Percentiles rank a stretch among this genome's conserved stretches.
Conservation (phyloP, 768 basidiomycete genomes). For the Collybiopsis luxurians region DNA sequence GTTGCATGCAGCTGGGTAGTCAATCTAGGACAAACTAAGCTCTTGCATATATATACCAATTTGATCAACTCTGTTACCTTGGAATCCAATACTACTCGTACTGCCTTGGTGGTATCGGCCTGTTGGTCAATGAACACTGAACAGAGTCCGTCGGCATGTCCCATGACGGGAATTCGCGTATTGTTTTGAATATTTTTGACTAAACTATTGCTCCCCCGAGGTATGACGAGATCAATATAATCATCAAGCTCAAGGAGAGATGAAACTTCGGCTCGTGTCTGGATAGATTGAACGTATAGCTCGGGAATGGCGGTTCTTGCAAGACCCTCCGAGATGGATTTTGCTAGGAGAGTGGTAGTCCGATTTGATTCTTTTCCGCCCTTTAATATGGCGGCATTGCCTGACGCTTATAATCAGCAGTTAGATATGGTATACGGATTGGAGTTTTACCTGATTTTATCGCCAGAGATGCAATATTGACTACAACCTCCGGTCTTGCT, state of each 20-base stretch:
- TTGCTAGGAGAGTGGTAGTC: conserved; percentile 74
- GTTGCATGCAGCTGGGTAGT: conserved; percentile 97
- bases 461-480: conserved; percentile 94
- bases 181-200: conserved; percentile 86
- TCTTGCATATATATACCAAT: not conserved
- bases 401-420: conserved; percentile 34
- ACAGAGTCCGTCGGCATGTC: conserved; percentile 96
- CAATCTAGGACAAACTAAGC: conserved; percentile 47
- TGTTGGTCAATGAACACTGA: conserved; percentile 84
- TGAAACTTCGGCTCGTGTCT: conserved; percentile 89
- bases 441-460: conserved; percentile 84
- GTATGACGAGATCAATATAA: conserved; percentile 97
- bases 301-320: conserved; percentile 68
- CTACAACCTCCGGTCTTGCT: conserved; percentile 94
- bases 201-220: conserved; percentile 88
- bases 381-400: conserved; percentile 96
- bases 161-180: conserved; percentile 97
- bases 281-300: conserved; percentile 88
- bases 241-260: conserved; percentile 81
- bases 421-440: not conserved
- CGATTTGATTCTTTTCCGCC: conserved; percentile 93
- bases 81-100: conserved; percentile 81
- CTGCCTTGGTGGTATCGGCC: conserved; percentile 77
- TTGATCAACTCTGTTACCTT: conserved; percentile 54
- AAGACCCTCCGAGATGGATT: conserved; percentile 78